Conservation (phyloP, 2,329 filamentous ascomycete genomes). For the Salinomyces thailandicus region DNA sequence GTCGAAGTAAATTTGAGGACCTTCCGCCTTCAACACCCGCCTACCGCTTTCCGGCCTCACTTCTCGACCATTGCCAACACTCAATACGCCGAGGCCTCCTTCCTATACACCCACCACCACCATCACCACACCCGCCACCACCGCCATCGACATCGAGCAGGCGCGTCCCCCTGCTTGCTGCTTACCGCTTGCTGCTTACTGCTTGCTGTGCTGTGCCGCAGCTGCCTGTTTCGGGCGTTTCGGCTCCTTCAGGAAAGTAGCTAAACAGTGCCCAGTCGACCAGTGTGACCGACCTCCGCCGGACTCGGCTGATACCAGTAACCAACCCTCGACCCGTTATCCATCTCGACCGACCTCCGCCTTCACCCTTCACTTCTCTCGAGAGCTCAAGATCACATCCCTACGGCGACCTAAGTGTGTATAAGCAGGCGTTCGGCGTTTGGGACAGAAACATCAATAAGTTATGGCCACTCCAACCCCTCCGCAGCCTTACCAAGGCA, state of each 20-base stretch:
- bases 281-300: too few species aligned
- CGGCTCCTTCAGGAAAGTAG: neutral
- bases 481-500: slow-evolving; percentile 11
- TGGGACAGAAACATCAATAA: slow-evolving; percentile 2
- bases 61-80: neutral
- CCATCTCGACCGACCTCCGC: too few species aligned
- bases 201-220: too few species aligned
- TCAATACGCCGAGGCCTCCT: neutral
- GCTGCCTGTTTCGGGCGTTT: neutral
- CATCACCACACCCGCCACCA: neutral
- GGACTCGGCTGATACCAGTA: too few species aligned
- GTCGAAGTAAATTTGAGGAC: neutral
- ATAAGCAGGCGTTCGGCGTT: slow-evolving; percentile 7
- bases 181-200: neutral
- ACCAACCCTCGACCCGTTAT: too few species aligned
- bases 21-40: neutral
- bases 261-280: neutral
- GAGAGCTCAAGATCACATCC: slow-evolving; percentile 1
- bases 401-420: slow-evolving; percentile 3
- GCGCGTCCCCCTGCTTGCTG: neutral
- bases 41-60: neutral
- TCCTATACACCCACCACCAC: neutral
- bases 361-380: too few species aligned
- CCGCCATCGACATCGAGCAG: too few species aligned
- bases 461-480: slow-evolving; percentile 17